Conservation (phyloP, 345 rosid genomes). For the Xanthoceras sorbifolium region DNA sequence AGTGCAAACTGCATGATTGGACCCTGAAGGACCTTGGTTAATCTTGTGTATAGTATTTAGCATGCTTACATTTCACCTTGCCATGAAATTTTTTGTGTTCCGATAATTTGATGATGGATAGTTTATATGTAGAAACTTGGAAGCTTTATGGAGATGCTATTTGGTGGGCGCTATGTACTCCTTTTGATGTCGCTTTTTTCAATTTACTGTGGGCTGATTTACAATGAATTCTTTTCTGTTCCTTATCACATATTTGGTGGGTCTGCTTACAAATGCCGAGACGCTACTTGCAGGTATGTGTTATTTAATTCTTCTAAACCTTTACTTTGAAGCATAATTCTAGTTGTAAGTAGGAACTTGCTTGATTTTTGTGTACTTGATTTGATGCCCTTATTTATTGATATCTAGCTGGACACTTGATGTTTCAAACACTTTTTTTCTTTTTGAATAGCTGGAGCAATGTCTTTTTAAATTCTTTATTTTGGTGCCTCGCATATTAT, state of each 20-base stretch:
- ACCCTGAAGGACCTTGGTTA: background rate
- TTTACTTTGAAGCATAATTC: background rate
- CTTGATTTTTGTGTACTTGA: conserved; percentile 12
- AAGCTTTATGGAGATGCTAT: conserved; percentile 99
- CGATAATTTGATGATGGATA: conserved; percentile 8
- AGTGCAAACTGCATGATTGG: conserved; percentile 10
- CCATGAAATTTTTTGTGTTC: background rate
- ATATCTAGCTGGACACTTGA: background rate
- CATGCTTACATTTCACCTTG: background rate
- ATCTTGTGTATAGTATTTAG: background rate
- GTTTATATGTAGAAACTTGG: conserved; percentile 73
- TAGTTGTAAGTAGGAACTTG: conserved; percentile 9
- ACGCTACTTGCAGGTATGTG: conserved; percentile 72
- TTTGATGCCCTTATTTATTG: conserved; percentile 10
- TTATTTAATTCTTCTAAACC: conserved; percentile 8
- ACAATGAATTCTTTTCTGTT: conserved; percentile 96
- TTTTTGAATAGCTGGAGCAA: background rate
- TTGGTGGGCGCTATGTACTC: conserved; percentile 92
- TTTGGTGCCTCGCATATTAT: background rate
- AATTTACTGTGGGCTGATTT: conserved; percentile 94
- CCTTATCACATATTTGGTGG: conserved; percentile 95
- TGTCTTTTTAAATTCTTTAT: background rate
- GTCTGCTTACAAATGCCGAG: conserved; percentile 94
- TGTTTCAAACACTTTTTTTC: background rate
- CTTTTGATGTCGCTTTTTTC: conserved; percentile 93